Conservation (phyloP, 345 rosid species). For the Lepidium africanum region DNA sequence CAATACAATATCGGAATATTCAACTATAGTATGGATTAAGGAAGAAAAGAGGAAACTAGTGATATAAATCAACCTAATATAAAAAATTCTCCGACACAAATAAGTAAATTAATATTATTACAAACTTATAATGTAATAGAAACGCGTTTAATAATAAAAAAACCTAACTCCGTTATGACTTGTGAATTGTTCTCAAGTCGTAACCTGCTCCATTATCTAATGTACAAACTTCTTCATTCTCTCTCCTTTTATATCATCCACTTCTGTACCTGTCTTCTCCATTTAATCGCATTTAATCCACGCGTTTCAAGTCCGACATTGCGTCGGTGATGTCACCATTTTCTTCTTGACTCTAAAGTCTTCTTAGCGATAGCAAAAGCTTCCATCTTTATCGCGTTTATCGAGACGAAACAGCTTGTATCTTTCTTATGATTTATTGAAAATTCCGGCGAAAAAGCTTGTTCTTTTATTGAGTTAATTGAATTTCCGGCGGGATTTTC, state of each 20-base stretch:
- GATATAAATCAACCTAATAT: not conserved
- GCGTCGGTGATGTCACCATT: slow-evolving; percentile 21
- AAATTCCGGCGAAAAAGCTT: not conserved
- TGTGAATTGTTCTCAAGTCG: slow-evolving; percentile 2
- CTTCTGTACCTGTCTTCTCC: slow-evolving; percentile 35
- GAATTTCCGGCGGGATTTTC: slow-evolving; percentile 5
- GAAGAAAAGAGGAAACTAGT: not conserved
- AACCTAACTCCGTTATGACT: not conserved
- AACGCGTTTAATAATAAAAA: not conserved
- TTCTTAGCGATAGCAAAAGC: not conserved
- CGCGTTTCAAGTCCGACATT: slow-evolving; percentile 41
- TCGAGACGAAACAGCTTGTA: not conserved
- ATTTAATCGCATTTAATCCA: slow-evolving; percentile 36
- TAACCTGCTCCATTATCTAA: slow-evolving; percentile 30
- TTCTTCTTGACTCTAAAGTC: not conserved
- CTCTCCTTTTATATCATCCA: slow-evolving; percentile 6
- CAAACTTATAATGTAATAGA: not conserved
- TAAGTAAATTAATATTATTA: not conserved
- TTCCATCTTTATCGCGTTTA: not conserved
- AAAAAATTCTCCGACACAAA: not conserved
- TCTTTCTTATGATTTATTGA: not conserved
- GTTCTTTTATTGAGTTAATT: not conserved
- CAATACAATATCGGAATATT: too few species aligned
- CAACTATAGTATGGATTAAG: not conserved
- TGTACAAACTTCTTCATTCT: slow-evolving; percentile 3